Base-by-base conservation (phyloP, 208 protist genomes). In the Acanthamoeba lenticulata region DNA sequence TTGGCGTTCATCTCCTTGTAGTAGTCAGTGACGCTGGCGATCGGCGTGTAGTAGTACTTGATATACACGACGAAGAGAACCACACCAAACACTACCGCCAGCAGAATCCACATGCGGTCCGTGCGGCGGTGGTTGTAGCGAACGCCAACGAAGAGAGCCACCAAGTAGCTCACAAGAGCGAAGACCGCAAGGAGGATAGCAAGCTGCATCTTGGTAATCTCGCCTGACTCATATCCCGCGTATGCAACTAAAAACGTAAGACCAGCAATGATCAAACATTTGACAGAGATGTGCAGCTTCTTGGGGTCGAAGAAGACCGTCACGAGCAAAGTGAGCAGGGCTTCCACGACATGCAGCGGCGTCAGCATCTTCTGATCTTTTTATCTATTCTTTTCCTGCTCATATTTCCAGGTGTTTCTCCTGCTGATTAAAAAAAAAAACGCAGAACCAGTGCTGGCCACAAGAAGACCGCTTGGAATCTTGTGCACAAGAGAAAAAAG, bases 1-100 rank as follows among this genome's bases (percentile, higher is more conserved):
- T 77, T 77, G 65, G 29, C 38, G 57, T 65, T 11, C 83, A 90
- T 90, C 32, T 90, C 52, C 83, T 90, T 90, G 83, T 90, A 90
- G 57, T 90, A 90, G 57, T 90, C 83, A 1, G 83, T 90, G 15
- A 90, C 83, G 38, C 52, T 72, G 36, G 83, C 83, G 32, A 69
- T 34, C 0, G 83, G 83, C 47, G 21, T 24, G 83, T 90, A 69
- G 83, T 44, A 88, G 79, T 90, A 72, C 36, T 65, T 57, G 36
- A 29, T 40, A 32, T 90, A 90, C 21, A 90, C 32, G 34, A 34
- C 57, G 83, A 90, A 90, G 21, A 69, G 32, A 2, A 13, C 83
- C 9, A 90, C 67, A 3, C 83, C 83, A 29, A 90, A 17, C 34
- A 42, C 34, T 29, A 90, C 57, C 3, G 83, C 42, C 1, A 90